Base-by-base conservation (phyloP, 805 yeast species). In the Candida vartiovaarae region DNA sequence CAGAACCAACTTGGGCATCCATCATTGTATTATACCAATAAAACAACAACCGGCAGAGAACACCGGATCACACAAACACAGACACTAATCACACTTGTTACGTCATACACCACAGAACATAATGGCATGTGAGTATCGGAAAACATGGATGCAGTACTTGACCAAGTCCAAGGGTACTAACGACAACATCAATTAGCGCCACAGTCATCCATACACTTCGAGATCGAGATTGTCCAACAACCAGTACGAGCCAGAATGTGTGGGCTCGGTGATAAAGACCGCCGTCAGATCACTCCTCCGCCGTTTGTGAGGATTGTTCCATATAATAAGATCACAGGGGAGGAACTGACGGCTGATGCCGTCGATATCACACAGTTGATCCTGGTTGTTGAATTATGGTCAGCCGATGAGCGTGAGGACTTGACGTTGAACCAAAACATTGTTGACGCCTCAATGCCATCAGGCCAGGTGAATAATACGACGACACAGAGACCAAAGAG, bases 211-310 rank as follows among this genome's bases (percentile, higher is more conserved):
- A 11, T 9, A 32, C 20, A 20, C 8, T 32, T 23, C 38, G 35
- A 39, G 40, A 55, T 67, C 7, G 45, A 45, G 38, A 65, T 68
- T n/a, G 62, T 55, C 27, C 74, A 69, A 44, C 70, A 69, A 45
- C 74, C 74, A 3, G 59, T 66, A 10, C 54, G 74, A 39, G 73
- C 73, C 0, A 64, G 74, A 29, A 70, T 69, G 74, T 69, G 74
- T 49, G 74, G 74, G 1, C 58, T 70, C 24, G 72, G 74, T 10
- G 74, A 70, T 43, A 64, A 62, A 37, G 67, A 62, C 32, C 53
- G 66, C 40, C 50, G 66, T 36, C 65, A 59, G 34, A 54, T 62
- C 6, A 53, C 63, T 10, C 66, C 66, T 4, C 63, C 65, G 4
- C 65, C 65, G 3, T 61, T 63, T 41, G 49, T 61, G 10, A 49